A percentile compares a stretch with the other conserved stretches of the same genome.
Conservation (phyloP, 108 stramenopile species). For the Poteriospumella lacustris region DNA sequence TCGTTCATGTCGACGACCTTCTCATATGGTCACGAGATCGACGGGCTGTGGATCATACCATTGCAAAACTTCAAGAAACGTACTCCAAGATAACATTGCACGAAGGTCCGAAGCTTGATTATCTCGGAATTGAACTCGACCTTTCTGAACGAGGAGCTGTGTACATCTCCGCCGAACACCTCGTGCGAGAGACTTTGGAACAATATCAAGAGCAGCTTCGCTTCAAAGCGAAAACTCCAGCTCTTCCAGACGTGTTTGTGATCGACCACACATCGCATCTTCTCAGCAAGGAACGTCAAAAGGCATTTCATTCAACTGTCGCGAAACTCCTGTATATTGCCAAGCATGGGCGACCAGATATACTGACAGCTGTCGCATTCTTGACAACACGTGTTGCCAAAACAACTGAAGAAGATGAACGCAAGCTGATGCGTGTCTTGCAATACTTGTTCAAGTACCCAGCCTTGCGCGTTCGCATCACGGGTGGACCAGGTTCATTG, state of each 20-base stretch:
- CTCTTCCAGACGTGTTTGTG: not conserved
- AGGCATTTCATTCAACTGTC: constrained; percentile 7
- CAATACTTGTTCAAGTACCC: not conserved
- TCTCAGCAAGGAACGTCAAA: not conserved
- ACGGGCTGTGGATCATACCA: not conserved
- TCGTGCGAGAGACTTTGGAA: not conserved
- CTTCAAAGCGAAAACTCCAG: not conserved
- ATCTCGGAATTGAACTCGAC: constrained; percentile 18
- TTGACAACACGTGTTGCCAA: constrained; percentile 1
- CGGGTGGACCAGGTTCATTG: not conserved
- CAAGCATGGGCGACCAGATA: constrained; percentile 11
- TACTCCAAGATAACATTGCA: not conserved
- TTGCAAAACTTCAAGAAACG: not conserved
- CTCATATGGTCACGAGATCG: not conserved
- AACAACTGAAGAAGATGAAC: constrained; percentile 16
- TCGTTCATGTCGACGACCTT: constrained; percentile 19
- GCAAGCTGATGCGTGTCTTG: not conserved
- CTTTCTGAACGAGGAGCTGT: not conserved
- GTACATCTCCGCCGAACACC: not conserved
- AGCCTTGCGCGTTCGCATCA: not conserved
- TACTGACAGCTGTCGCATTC: constrained; percentile 6
- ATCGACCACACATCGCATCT: not conserved
- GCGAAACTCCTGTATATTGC: not conserved
- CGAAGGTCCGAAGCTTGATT: not conserved
- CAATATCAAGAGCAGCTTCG: not conserved